A percentile compares a stretch with the other conserved stretches of the same genome.
Evolutionary conservation across 345 rosid genomes (phyloP).

Genomic region (Rubroshorea leprosula): DNA sequence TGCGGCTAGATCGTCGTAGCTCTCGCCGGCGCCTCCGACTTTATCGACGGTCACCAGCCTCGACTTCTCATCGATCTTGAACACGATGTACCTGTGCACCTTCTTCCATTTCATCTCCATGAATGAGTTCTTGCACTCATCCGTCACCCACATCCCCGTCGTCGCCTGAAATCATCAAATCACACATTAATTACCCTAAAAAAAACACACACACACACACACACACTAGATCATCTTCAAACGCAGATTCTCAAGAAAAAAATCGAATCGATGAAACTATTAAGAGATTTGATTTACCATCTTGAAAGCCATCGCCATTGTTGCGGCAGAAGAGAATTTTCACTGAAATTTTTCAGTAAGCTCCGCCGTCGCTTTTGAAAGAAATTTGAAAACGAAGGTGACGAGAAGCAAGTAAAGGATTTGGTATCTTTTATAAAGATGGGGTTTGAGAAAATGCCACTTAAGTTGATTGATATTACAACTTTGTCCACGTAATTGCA

Average conservation of each 20-base stretch:
- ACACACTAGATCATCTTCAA: not conserved
- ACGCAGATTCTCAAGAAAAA: not conserved
- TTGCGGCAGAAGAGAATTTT: conserved; percentile 17
- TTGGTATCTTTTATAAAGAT: conserved; percentile 45
- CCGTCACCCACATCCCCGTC: conserved; percentile 86
- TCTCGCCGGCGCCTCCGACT: conserved; percentile 82
- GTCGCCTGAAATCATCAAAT: conserved; percentile 62
- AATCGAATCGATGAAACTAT: not conserved
- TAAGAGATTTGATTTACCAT: conserved; percentile 48
- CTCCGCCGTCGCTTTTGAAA: not conserved
- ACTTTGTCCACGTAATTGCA: conserved; percentile 3
- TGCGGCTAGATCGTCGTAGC: conserved; percentile 67
- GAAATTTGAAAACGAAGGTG: conserved; percentile 7
- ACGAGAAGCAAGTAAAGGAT: not conserved
- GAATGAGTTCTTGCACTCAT: conserved; percentile 88
- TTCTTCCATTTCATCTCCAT: conserved; percentile 98
- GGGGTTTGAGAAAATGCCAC: conserved; percentile 27
- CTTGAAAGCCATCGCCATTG: conserved; percentile 97
- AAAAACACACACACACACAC: not conserved
- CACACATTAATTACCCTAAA: too few relatives aligned
- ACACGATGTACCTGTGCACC: conserved; percentile 74
- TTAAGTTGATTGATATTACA: conserved; percentile 29
- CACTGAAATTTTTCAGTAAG: not conserved
- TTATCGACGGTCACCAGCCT: conserved; percentile 79
- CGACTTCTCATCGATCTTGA: conserved; percentile 92